Conservation (phyloP, 371 early-diverging fungal species). For the Smittium mucronatum region DNA sequence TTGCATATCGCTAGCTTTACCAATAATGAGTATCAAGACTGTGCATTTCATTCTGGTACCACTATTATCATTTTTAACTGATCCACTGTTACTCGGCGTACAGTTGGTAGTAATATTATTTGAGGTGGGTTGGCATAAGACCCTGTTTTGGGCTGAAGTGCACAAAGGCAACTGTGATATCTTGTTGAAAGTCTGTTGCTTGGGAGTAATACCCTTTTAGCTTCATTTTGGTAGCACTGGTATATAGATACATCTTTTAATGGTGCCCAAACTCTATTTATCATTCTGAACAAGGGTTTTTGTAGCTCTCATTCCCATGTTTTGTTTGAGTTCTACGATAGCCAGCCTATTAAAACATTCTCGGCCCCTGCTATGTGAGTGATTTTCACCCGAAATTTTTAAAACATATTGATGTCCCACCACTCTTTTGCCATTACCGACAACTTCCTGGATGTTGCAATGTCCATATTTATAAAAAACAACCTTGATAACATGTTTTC, state of each 20-base stretch:
- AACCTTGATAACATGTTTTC: neutral
- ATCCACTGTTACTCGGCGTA: neutral
- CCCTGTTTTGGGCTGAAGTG: neutral
- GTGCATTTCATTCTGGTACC: neutral
- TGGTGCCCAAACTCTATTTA: neutral
- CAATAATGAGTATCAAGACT: neutral
- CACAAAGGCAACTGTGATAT: neutral
- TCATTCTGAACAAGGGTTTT: neutral
- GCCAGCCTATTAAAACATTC: neutral
- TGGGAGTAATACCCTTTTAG: neutral
- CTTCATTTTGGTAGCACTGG: neutral
- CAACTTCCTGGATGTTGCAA: neutral
- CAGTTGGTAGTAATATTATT: neutral
- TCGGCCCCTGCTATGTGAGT: neutral
- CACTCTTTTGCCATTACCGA: neutral
- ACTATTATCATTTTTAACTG: neutral
- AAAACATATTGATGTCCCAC: neutral
- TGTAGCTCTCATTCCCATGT: neutral
- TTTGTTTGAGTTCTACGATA: neutral
- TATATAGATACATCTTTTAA: neutral
- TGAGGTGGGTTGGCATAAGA: neutral
- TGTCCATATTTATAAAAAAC: neutral
- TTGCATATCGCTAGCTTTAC: neutral
- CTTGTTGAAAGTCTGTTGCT: neutral
- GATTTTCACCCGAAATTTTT: neutral